Evolutionary conservation across 2,329 filamentous ascomycete genomes (phyloP).

Genomic region (Fusarium sp.): DNA sequence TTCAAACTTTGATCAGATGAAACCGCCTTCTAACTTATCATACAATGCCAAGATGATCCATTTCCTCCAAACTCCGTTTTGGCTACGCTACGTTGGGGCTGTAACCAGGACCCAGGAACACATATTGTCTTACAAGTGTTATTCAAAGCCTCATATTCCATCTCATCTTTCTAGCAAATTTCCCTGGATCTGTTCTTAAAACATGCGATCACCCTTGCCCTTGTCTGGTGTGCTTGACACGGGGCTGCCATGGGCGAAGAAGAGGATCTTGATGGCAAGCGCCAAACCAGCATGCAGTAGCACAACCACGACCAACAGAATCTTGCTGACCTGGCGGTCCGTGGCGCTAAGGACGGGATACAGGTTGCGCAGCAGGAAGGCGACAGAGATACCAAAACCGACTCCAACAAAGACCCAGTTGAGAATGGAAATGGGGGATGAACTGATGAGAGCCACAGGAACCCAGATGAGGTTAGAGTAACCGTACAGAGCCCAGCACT

Average conservation of each 20-base stretch:
- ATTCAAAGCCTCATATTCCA: slow-evolving; percentile 21
- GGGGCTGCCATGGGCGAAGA: slow-evolving; percentile 84
- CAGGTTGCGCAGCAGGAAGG: slow-evolving; percentile 86
- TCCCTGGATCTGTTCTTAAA: slow-evolving; percentile 15
- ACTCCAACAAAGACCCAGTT: slow-evolving; percentile 95
- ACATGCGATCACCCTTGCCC: slow-evolving; percentile 35
- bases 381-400: slow-evolving; percentile 83
- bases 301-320: slow-evolving; percentile 85
- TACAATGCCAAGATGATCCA: slow-evolving; percentile 33
- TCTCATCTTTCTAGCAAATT: slow-evolving; percentile 3
- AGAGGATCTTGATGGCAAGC: slow-evolving; percentile 94
- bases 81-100: slow-evolving; percentile 11
- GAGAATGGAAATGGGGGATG: slow-evolving; percentile 84
- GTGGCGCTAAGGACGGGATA: slow-evolving; percentile 94
- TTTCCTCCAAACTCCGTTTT: slow-evolving; percentile 29
- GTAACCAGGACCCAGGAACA: slow-evolving; percentile 5
- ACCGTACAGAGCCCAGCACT: slow-evolving; percentile 95
- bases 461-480: slow-evolving; percentile 99
- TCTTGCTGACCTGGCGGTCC: slow-evolving; percentile 90
- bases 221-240: slow-evolving; percentile 55
- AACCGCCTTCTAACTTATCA: slow-evolving; percentile 38
- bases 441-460: slow-evolving; percentile 89
- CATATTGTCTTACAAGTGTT: slow-evolving; percentile 34
- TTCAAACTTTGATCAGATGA: slow-evolving; percentile 25
- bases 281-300: slow-evolving; percentile 88